A percentile compares a stretch with the other conserved stretches of the same genome.
These are phyloP conservation scores for Berberis vulgaris DNA, from an alignment of 164 flowering plant species.

Conservation along the genomic window DNA sequence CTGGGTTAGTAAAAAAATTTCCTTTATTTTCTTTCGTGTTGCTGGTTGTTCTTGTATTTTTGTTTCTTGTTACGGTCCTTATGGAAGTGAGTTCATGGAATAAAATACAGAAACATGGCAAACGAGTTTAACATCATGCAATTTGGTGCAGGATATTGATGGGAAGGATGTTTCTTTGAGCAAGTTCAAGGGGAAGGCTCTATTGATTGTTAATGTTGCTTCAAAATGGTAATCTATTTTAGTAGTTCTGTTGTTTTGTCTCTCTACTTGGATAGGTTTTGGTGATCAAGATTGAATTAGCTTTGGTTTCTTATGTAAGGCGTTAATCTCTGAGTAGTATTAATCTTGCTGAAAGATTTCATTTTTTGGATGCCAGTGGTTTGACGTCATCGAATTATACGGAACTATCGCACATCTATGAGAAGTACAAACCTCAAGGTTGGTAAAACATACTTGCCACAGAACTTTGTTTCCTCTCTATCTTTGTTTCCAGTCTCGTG, in stretches of 20 bases:
- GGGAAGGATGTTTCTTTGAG: conserved; percentile 68
- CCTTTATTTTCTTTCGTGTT: background rate
- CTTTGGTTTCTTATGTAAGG: background rate
- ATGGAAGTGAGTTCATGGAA: background rate
- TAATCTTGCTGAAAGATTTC: conserved; percentile 11
- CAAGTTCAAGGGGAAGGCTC: conserved; percentile 82
- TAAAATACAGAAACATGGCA: background rate
- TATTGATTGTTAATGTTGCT: conserved; percentile 88
- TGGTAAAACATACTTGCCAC: background rate
- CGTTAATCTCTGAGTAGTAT: background rate
- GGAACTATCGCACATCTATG: conserved; percentile 73
- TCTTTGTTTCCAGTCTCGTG: background rate
- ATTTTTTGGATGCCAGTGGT: conserved; percentile 44
- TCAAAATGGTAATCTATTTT: conserved; percentile 57
- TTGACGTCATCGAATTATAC: conserved; percentile 78
- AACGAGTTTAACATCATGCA: background rate
- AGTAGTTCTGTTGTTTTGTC: background rate
- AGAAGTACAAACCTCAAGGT: conserved; percentile 92
- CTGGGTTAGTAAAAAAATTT: too few relatives aligned
- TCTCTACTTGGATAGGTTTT: background rate
- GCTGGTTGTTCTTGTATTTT: background rate
- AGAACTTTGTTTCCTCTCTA: background rate
- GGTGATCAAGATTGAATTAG: background rate
- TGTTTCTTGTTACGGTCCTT: too few relatives aligned
- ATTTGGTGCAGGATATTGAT: conserved; percentile 68